Evolutionary conservation across 1,284 basidiomycete genomes (phyloP).

Genomic region (Rhodotorula sp.): DNA sequence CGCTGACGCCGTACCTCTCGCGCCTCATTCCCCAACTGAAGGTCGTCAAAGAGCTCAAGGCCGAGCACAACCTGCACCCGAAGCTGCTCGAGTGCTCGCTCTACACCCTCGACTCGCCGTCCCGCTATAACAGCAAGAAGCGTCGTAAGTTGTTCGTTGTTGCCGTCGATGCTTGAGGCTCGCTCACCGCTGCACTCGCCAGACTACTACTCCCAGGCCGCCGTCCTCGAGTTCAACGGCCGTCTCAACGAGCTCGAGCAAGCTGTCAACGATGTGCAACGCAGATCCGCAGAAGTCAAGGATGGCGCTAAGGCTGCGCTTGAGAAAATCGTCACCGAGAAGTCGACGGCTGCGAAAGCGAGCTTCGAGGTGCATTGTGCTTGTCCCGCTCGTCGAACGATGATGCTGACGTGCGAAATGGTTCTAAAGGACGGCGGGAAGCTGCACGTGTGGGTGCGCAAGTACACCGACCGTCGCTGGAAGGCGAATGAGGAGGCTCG

Average conservation of each 20-base stretch:
- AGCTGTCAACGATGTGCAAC: background rate
- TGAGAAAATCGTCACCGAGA: background rate
- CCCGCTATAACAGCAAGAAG: too few species aligned
- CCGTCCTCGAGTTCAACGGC: background rate
- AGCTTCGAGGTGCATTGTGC: background rate
- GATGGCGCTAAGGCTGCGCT: too few species aligned
- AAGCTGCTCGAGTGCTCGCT: background rate
- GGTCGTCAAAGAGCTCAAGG: background rate
- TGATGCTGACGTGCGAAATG: background rate
- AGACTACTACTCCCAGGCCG: background rate
- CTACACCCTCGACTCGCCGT: background rate
- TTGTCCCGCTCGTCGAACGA: background rate
- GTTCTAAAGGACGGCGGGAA: background rate
- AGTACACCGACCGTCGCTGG: background rate
- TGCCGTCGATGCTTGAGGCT: background rate
- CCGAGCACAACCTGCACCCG: background rate
- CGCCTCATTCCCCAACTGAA: too few species aligned
- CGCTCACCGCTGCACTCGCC: background rate
- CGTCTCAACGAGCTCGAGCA: background rate
- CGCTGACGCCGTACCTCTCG: background rate
- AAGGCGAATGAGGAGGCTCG: background rate
- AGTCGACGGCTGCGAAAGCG: background rate
- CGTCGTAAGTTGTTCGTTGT: background rate
- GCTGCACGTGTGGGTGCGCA: background rate
- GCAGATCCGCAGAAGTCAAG: background rate